phyloP scores from a whole-genome alignment of 257 asterid species.

The Orobanche coerulescens region DNA sequence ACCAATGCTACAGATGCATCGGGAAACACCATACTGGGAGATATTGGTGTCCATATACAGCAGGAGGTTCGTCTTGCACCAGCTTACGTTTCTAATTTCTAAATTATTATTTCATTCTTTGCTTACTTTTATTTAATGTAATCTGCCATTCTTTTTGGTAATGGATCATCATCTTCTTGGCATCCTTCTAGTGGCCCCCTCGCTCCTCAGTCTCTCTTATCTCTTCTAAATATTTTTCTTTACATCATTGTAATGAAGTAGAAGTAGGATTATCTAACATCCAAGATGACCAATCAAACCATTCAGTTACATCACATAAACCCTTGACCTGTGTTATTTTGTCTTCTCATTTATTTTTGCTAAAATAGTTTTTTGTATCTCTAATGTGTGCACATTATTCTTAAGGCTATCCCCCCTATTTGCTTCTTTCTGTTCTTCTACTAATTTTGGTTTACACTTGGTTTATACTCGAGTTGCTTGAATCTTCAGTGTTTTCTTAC shows the following conservation, averaged over 20 bases:
- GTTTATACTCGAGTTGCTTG: background rate
- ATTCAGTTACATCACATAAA: background rate
- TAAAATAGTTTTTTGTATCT: background rate
- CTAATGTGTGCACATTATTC: too few relatives aligned
- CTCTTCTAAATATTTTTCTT: background rate
- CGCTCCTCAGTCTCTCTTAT: background rate
- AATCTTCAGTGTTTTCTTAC: too few relatives aligned
- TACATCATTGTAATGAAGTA: background rate
- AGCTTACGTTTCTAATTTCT: background rate
- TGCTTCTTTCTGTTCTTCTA: background rate
- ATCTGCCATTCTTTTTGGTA: background rate
- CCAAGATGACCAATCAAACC: background rate
- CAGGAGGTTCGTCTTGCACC: constrained; percentile 58
- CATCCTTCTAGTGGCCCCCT: background rate
- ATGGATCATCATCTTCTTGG: background rate
- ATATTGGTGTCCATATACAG: constrained; percentile 75
- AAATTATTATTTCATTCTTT: background rate
- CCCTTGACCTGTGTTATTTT: background rate
- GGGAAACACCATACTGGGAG: constrained; percentile 75
- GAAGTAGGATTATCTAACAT: background rate
- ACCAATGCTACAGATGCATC: constrained; percentile 88
- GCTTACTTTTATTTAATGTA: constrained; percentile 2
- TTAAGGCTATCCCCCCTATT: background rate
- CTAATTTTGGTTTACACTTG: background rate
- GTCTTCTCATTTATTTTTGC: background rate